Conservation (phyloP, 805 yeast species). For the Saturnispora mendoncae region DNA sequence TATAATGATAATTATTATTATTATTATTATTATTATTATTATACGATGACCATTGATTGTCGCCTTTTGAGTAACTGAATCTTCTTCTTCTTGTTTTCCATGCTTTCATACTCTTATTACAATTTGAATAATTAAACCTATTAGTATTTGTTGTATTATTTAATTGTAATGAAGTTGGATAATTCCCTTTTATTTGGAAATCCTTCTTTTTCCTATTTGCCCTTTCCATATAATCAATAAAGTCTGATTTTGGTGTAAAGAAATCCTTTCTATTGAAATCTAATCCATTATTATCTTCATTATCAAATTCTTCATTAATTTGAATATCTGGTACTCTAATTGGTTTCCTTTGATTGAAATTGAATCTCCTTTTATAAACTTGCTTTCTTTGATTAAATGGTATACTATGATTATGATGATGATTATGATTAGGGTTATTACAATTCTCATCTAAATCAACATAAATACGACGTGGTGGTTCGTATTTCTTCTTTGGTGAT, state of each 20-base stretch:
- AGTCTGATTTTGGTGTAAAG: constrained; percentile 70
- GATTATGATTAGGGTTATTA: too few relatives aligned
- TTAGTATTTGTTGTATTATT: too few relatives aligned
- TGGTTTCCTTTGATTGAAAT: constrained; percentile 22
- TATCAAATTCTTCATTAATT: constrained; percentile 12
- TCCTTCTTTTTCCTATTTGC: constrained; percentile 30
- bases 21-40: constrained; percentile 2
- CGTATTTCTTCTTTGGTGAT: constrained; percentile 11
- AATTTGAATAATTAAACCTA: constrained; percentile 1
- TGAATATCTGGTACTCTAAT: constrained; percentile 23
- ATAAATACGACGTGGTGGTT: constrained; percentile 13
- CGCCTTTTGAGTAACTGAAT: constrained; percentile 11
- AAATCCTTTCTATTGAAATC: constrained; percentile 58
- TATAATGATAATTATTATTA: constrained; percentile 13
- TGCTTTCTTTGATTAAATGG: constrained; percentile 1
- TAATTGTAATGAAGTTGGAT: constrained; percentile 4
- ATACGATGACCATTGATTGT: neutral
- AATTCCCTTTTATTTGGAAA: constrained; percentile 11
- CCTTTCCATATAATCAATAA: constrained; percentile 63
- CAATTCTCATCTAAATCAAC: constrained; percentile 6
- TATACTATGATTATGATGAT: too few relatives aligned
- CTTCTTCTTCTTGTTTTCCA: constrained; percentile 25
- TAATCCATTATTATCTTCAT: constrained; percentile 16
- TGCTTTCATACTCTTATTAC: constrained; percentile 21
- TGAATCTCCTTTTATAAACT: constrained; percentile 12